A percentile compares a stretch with the other conserved stretches of the same genome.
These are phyloP conservation scores for Serpula lacrymans DNA, from an alignment of 768 basidiomycete species.

Conservation along the genomic window DNA sequence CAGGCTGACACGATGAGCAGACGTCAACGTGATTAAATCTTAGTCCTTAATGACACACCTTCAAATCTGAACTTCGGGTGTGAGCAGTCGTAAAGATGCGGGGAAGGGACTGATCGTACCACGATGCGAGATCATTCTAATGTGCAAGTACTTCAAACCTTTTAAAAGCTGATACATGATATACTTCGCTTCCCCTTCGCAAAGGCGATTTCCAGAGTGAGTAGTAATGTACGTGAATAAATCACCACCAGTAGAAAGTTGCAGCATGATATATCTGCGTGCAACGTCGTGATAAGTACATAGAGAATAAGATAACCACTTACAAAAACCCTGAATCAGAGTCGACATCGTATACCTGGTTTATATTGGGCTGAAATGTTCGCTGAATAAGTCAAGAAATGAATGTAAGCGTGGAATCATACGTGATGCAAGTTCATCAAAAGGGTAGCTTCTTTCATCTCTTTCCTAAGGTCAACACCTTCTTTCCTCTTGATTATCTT, in stretches of 20 bases:
- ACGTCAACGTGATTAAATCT: not conserved
- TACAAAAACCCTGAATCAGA: slow-evolving; percentile 59
- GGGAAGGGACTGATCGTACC: slow-evolving; percentile 40
- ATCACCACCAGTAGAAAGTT: slow-evolving; percentile 83
- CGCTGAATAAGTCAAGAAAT: not conserved
- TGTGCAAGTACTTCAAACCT: slow-evolving; percentile 69
- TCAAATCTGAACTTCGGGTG: slow-evolving; percentile 47
- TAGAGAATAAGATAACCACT: slow-evolving; percentile 13
- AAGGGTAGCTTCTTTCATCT: slow-evolving; percentile 79
- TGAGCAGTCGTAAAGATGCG: slow-evolving; percentile 3
- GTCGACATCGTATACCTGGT: slow-evolving; percentile 70
- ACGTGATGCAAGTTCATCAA: slow-evolving; percentile 72
- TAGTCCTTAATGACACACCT: slow-evolving; percentile 36
- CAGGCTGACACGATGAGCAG: slow-evolving; percentile 48
- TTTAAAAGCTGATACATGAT: slow-evolving; percentile 78
- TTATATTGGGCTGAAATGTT: slow-evolving; percentile 68
- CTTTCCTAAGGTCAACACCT: slow-evolving; percentile 34
- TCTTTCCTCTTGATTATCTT: slow-evolving; percentile 73
- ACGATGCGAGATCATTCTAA: slow-evolving; percentile 71
- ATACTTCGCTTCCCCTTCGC: slow-evolving; percentile 81
- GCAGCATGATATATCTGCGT: slow-evolving; percentile 74
- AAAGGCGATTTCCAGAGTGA: slow-evolving; percentile 52
- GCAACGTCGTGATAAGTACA: slow-evolving; percentile 1
- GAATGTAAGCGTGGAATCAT: slow-evolving; percentile 12
- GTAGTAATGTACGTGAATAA: slow-evolving; percentile 82